A percentile compares a stretch with the other conserved stretches of the same genome.
Evolutionary conservation across 78 protist genomes (phyloP).

Genomic region (Dictyostelium discoideum): dicty_2.7 NC_007089.4:4853501-4854000

Average conservation of each 20-base stretch:
- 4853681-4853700: slow-evolving; percentile 29
- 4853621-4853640: slow-evolving; percentile 87
- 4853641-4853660: slow-evolving; percentile 97
- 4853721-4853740: slow-evolving; percentile 95
- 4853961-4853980: slow-evolving; percentile 32
- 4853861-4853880: slow-evolving; percentile 94
- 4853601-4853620: slow-evolving; percentile 75
- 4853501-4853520: slow-evolving; percentile 88
- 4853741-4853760: slow-evolving; percentile 90
- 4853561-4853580: background rate
- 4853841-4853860: slow-evolving; percentile 51
- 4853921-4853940: slow-evolving; percentile 44
- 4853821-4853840: slow-evolving; percentile 87
- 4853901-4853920: background rate
- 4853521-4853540: slow-evolving; percentile 87
- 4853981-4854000: slow-evolving; percentile 52
- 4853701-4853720: slow-evolving; percentile 78
- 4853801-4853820: slow-evolving; percentile 93
- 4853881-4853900: slow-evolving; percentile 73
- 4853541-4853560: slow-evolving; percentile 29
- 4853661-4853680: slow-evolving; percentile 84
- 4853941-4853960: slow-evolving; percentile 68
- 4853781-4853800: slow-evolving; percentile 77
- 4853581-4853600: slow-evolving; percentile 95
- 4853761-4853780: slow-evolving; percentile 19